These are phyloP conservation scores for Penicillium occitanis DNA, from an alignment of 2,329 filamentous ascomycete genomes.

Conservation along the genomic window DNA sequence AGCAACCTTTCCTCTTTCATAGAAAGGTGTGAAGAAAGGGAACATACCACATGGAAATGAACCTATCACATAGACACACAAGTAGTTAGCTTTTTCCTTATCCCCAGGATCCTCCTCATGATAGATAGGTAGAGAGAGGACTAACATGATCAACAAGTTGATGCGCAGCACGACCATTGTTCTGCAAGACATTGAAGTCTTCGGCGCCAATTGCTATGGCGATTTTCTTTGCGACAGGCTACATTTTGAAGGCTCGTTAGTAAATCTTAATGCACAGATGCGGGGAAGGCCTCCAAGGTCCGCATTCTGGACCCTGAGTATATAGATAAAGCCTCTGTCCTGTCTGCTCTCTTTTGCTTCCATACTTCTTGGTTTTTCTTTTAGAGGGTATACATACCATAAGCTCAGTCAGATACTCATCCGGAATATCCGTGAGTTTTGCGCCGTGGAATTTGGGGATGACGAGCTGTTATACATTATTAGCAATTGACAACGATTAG, in stretches of 20 bases:
- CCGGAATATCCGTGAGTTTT: conserved; percentile 89
- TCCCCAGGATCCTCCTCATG: neutral
- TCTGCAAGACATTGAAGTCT: conserved; percentile 94
- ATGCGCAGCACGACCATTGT: conserved; percentile 89
- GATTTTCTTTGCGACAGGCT: conserved; percentile 84
- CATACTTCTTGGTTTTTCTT: neutral
- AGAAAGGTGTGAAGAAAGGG: too few relatives aligned
- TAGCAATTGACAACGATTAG: neutral
- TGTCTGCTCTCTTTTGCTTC: too few relatives aligned
- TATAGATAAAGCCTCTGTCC: neutral
- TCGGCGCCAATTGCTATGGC: conserved; percentile 70
- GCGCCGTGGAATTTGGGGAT: conserved; percentile 93
- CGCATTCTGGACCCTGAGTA: conserved; percentile 3
- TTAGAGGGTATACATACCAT: conserved; percentile 55
- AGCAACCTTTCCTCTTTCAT: neutral
- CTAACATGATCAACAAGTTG: conserved; percentile 88
- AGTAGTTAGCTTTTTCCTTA: neutral
- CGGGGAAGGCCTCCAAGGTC: conserved; percentile 22
- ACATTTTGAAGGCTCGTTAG: conserved; percentile 1
- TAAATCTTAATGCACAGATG: neutral
- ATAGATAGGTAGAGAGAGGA: conserved; percentile 22
- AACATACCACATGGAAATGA: conserved; percentile 84
- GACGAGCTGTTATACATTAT: conserved; percentile 67
- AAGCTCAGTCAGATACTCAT: conserved; percentile 79
- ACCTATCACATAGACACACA: conserved; percentile 53